Base-by-base conservation (phyloP, 495 filamentous ascomycete species). In the Xylaria longipes region DNA sequence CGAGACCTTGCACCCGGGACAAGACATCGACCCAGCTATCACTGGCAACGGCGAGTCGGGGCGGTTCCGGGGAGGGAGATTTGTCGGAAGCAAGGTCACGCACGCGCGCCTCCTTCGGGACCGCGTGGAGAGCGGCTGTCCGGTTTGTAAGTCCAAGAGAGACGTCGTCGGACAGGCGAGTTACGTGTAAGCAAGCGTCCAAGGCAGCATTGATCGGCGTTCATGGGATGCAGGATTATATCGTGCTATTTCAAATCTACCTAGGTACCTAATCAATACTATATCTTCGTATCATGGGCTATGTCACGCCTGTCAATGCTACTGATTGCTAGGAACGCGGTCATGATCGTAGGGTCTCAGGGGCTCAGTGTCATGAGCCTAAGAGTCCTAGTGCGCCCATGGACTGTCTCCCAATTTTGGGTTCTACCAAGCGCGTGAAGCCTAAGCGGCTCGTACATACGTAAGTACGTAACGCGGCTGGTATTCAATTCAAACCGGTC, bases 1-100 rank as follows among this genome's bases (percentile, higher is more conserved):
- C 1, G 82, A 81, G 72, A 76, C 85, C 56, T 60, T 88, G 66
- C 75, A 85, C 39, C 84, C 84, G 0, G 83, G 80, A 0, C 69
- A 83, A 58, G 57, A 71, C 6, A 67, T 78, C 31, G 80, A 81
- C 31, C 70, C 75, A 3, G 67, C 75, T 15, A 74, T 74, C 70
- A 70, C 82, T 12, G 81, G 74, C 0, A 86, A 83, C 43, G 83
- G 82, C 29, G 79, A 81, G 25, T 79, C 82, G 29, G 82, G 80
- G 73, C 79, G 71, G 20, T 73, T 65, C 71, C 78, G 72, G 75
- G 71, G 70, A 65, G 71, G 70, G 20, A 73, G 54, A 63, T 77
- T 89, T 46, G 89, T 98, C 22, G 92, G 93, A 0, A 90, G 90
- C 2, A 98, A 98, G 79, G 94, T 97, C n/a, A 93, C 91, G 56